A percentile compares a stretch with the other conserved stretches of the same genome.
Evolutionary conservation across 148 eudicot genomes (phyloP).

Genomic region (Simmondsia chinensis): DNA sequence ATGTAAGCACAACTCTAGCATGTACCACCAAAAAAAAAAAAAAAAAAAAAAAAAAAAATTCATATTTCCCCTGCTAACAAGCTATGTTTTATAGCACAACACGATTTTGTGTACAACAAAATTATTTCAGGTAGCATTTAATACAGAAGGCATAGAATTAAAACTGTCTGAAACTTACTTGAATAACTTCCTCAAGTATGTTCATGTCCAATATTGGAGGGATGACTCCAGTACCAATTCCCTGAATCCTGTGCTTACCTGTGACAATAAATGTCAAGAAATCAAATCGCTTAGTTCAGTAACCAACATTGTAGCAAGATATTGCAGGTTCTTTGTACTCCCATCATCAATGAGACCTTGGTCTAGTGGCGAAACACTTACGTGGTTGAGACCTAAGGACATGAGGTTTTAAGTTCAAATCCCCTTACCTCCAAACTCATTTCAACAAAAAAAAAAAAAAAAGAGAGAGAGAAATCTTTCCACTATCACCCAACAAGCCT

Average conservation of each 20-base stretch:
- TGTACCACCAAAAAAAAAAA: too few relatives aligned
- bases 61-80: too few relatives aligned
- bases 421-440: too few relatives aligned
- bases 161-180: conserved; percentile 27
- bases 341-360: too few relatives aligned
- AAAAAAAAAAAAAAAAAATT: too few relatives aligned
- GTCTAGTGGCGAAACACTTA: too few relatives aligned
- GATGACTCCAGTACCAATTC: conserved; percentile 81
- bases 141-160: not conserved
- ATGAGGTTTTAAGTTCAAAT: too few relatives aligned
- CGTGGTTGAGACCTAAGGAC: too few relatives aligned
- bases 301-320: not conserved
- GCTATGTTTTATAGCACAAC: too few relatives aligned
- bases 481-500: too few relatives aligned
- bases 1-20: too few relatives aligned
- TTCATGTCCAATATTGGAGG: conserved; percentile 54
- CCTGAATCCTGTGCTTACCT: conserved; percentile 81
- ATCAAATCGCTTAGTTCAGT: not conserved
- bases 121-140: conserved; percentile 1
- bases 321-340: too few relatives aligned
- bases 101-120: not conserved
- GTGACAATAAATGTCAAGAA: conserved; percentile 30
- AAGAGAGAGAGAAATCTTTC: not conserved
- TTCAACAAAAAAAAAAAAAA: not conserved
- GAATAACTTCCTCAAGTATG: conserved; percentile 65